These are phyloP conservation scores for Lipomyces kockii DNA, from an alignment of 805 yeast species.

Conservation along the genomic window DNA sequence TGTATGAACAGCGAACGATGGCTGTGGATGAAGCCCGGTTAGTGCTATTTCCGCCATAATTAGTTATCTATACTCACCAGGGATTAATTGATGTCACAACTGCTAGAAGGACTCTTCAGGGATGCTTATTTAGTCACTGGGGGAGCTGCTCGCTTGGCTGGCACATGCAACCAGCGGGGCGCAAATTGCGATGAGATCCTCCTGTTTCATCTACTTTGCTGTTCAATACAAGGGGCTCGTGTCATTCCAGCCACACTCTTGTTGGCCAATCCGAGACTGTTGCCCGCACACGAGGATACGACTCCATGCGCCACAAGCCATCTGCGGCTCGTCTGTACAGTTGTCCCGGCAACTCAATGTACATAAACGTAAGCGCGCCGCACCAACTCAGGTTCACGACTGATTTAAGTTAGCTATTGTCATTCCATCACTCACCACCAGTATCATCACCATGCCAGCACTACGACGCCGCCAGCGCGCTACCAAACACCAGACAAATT, in stretches of 20 bases:
- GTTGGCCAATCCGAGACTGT: not conserved
- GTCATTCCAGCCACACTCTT: not conserved
- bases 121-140: not conserved
- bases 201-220: not conserved
- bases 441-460: slow-evolving; percentile 15
- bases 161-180: not conserved
- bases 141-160: not conserved
- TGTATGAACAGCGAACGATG: not conserved
- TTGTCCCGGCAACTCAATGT: slow-evolving; percentile 17
- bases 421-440: not conserved
- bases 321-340: not conserved
- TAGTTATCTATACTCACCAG: not conserved
- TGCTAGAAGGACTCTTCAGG: not conserved
- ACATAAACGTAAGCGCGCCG: slow-evolving; percentile 7
- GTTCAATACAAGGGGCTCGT: not conserved
- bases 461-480: slow-evolving; percentile 19
- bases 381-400: not conserved
- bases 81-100: not conserved
- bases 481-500: not conserved
- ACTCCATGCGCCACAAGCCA: not conserved
- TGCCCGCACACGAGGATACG: not conserved
- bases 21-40: not conserved
- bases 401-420: not conserved
- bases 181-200: not conserved
- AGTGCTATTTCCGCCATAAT: not conserved